These are phyloP conservation scores for Tephrocybe sp. DNA, from an alignment of 768 basidiomycete genomes.

Conservation along the genomic window DNA sequence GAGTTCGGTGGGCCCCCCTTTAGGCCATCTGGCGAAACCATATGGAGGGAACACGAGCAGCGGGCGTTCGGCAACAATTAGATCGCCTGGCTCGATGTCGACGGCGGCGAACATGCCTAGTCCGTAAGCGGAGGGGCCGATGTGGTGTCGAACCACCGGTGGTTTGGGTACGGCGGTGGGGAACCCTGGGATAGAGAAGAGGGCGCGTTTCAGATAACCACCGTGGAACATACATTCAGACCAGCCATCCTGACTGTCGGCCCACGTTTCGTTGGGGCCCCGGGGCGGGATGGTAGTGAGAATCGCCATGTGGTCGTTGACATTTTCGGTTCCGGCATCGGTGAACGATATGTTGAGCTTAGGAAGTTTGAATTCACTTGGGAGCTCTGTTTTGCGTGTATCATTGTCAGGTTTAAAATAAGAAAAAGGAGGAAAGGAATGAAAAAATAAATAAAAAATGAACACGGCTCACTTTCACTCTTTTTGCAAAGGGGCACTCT, in stretches of 20 bases:
- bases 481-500: no score
- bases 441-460: no score
- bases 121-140: background rate
- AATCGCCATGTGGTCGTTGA: no score
- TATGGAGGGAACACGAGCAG: slow-evolving; percentile 26
- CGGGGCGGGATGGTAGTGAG: no score
- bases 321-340: no score
- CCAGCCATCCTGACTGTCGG: background rate
- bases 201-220: background rate
- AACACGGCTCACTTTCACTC: no score
- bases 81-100: background rate
- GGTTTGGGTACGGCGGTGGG: slow-evolving; percentile 8
- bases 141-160: background rate
- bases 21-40: background rate
- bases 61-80: slow-evolving; percentile 28
- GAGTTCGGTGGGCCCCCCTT: background rate
- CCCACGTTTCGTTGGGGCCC: no score
- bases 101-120: slow-evolving; percentile 5
- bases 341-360: no score
- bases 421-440: no score
- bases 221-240: background rate
- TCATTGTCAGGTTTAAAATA: no score
- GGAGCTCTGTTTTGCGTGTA: no score
- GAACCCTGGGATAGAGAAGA: slow-evolving; percentile 9
- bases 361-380: no score